A percentile compares a stretch with the other conserved stretches of the same genome.
Conservation (phyloP, 352 stramenopile species). For the Thalassiosira delicatula region DNA sequence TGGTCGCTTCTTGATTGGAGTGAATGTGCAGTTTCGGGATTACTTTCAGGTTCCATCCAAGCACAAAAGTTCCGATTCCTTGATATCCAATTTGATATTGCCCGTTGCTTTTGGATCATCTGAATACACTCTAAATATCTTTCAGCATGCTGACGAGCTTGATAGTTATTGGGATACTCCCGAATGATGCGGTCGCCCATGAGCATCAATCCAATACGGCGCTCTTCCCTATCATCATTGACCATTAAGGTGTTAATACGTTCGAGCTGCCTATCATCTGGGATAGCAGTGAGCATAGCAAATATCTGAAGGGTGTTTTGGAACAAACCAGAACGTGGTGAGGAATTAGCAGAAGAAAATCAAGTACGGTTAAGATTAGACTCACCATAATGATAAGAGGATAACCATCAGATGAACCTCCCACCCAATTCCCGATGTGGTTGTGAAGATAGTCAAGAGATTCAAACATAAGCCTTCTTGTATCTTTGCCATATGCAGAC, state of each 20-base stretch:
- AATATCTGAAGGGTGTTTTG: constrained; percentile 66
- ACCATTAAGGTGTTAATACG: constrained; percentile 77
- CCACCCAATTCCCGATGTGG: constrained; percentile 49
- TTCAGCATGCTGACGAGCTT: constrained; percentile 43
- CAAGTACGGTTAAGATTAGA: constrained; percentile 7
- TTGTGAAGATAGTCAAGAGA: constrained; percentile 62
- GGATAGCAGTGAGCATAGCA: constrained; percentile 66
- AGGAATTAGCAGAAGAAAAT: constrained; percentile 19
- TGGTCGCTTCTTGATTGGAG: constrained; percentile 67
- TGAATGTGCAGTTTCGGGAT: constrained; percentile 36
- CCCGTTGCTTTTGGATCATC: constrained; percentile 64
- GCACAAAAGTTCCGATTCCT: constrained; percentile 67
- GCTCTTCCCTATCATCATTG: constrained; percentile 43
- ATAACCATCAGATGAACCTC: constrained; percentile 20
- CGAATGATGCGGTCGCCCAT: constrained; percentile 57
- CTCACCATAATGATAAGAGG: constrained; percentile 43
- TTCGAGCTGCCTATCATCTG: constrained; percentile 75
- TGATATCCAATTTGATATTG: constrained; percentile 76
- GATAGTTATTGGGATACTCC: constrained; percentile 66
- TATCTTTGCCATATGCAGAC: constrained; percentile 61
- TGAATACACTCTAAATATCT: constrained; percentile 75
- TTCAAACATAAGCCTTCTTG: constrained; percentile 62
- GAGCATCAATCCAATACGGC: constrained; percentile 45
- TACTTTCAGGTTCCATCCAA: constrained; percentile 76
- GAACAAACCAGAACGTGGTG: too few species aligned